Evolutionary conservation across 306 rosid genomes (phyloP), one percentile per base, ranked within the genome.

Genomic region (Pterocarpus santalinus): DNA sequence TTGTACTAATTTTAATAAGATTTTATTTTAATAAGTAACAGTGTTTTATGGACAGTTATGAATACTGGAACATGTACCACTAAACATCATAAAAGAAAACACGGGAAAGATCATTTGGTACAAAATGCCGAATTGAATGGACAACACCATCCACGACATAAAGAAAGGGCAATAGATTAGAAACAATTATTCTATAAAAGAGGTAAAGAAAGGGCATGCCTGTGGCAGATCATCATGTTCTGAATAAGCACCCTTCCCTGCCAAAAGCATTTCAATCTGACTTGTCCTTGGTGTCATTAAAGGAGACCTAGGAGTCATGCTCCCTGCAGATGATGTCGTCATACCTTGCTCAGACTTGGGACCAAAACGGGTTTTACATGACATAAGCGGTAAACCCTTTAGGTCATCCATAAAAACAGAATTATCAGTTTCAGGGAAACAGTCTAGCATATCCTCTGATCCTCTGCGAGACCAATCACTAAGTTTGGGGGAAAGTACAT

Each of bases 281-380:
- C 97, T 95, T 57, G 92, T 90, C 88, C 95, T 92, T 63, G 99
- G 99, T 51, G 99, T 95, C 90, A 93, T 83, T 79, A 95, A 74
- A 6, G 99, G 99, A 88, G 99, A 95, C 81, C 99, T 91, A 62
- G 99, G 99, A 75, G 99, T 95, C 94, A 95, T 90, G 91, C 99
- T 95, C 80, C 98, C 99, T 9, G 96, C 99, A 62, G 99, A 95
- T 79, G 99, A 93, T 47, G 98, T 91, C 33, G 99, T 88, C 98
- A 95, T 93, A 80, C 99, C 99, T 73, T 93, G 99, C 84, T 95
- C 99, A 85, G 99, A 95, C 91, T 93, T 95, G 43, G 97, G 99
- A 78, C 98, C 99, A 87, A 95, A 95, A 68, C 98, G 99, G 87
- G 96, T 93, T 91, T 87, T 93, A 80, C 98, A 95, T 65, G 97